Conservation (phyloP, 805 yeast species). For the Groenewaldozyma salmanticensis region DNA sequence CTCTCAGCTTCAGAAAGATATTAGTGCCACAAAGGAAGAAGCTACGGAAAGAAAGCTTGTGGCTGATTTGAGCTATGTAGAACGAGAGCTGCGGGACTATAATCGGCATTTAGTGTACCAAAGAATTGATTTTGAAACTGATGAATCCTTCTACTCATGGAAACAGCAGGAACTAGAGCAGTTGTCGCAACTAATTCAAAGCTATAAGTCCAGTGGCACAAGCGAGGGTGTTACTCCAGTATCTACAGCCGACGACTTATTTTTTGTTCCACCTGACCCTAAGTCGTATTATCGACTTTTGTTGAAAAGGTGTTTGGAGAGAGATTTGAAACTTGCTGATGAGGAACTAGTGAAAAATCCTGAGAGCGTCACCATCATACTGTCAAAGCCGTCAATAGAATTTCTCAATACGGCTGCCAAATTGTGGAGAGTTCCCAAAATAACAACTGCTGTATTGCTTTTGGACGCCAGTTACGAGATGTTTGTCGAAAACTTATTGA, state of each 20-base stretch:
- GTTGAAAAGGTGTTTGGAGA: constrained; percentile 34
- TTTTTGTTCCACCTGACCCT: constrained; percentile 35
- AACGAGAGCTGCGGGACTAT: constrained; percentile 20
- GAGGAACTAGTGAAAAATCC: constrained; percentile 14
- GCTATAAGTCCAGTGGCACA: constrained; percentile 5
- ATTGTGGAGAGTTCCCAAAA: constrained; percentile 49
- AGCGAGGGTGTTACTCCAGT: constrained; percentile 1
- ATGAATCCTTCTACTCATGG: constrained; percentile 33
- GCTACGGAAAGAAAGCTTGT: constrained; percentile 30
- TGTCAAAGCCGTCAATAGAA: constrained; percentile 37
- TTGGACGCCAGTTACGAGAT: constrained; percentile 41
- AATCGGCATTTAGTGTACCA: constrained; percentile 25
- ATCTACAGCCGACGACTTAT: constrained; percentile 11
- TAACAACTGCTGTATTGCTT: constrained; percentile 40
- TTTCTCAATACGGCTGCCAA: constrained; percentile 38
- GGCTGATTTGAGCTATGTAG: constrained; percentile 23
- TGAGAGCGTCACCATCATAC: constrained; percentile 17
- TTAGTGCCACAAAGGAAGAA: constrained; percentile 33
- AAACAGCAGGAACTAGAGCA: constrained; percentile 30
- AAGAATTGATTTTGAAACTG: constrained; percentile 30
- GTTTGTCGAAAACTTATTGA: constrained; percentile 22
- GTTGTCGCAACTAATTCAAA: constrained; percentile 23
- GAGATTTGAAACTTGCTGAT: constrained; percentile 25
- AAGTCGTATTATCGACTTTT: constrained; percentile 34
- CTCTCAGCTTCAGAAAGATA: constrained; percentile 44